These are phyloP conservation scores for Macrophomina pseudophaseolina DNA, from an alignment of 2,329 filamentous ascomycete genomes.

Conservation along the genomic window DNA sequence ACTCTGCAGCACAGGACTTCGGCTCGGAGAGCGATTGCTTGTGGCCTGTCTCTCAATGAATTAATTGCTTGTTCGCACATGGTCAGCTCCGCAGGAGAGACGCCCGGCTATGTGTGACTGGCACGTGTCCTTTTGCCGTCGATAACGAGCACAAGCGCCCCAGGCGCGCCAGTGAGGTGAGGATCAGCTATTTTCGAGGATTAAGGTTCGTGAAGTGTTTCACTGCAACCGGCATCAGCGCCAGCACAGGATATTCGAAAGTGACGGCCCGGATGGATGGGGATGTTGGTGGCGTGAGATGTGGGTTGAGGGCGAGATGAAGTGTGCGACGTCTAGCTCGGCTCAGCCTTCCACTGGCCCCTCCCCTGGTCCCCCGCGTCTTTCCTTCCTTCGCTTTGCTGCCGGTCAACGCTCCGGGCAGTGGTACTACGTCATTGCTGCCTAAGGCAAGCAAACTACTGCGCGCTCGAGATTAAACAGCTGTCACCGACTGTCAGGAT, in stretches of 20 bases:
- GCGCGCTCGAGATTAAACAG: neutral
- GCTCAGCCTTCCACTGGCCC: neutral
- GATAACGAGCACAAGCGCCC: neutral
- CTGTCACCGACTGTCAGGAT: neutral
- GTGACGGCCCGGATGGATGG: neutral
- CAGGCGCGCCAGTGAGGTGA: neutral
- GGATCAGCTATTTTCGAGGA: neutral
- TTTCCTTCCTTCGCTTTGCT: neutral
- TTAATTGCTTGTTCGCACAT: neutral
- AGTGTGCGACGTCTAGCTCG: conserved; percentile 10
- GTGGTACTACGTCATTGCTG: neutral
- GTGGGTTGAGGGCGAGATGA: neutral
- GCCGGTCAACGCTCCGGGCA: conserved; percentile 7
- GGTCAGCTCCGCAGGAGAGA: neutral
- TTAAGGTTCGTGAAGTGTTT: neutral
- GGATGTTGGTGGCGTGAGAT: conserved; percentile 14
- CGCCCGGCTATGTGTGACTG: neutral
- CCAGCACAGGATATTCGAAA: neutral
- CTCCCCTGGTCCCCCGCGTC: neutral
- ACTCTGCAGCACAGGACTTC: neutral
- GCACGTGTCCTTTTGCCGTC: neutral
- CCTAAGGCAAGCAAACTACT: neutral
- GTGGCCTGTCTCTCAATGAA: neutral
- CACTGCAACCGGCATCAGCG: neutral
- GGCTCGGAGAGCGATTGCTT: neutral